Percentiles rank a stretch among this genome's conserved stretches.
phyloP scores from a whole-genome alignment of 1,139 yeast genomes.

The Geotrichum aggregatum region DNA sequence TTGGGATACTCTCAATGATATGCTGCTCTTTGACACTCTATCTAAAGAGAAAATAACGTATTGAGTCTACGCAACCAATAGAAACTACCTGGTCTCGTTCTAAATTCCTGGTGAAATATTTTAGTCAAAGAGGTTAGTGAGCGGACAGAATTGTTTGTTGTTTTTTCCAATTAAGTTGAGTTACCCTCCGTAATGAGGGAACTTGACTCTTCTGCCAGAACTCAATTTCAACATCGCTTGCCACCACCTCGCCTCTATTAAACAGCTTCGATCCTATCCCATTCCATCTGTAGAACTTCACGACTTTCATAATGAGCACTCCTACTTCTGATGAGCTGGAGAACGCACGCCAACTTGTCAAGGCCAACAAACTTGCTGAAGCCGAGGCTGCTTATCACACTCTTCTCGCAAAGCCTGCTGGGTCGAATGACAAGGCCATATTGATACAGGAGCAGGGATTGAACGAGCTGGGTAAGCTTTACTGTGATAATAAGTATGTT shows the following conservation, averaged over 20 bases:
- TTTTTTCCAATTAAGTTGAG: slow-evolving; percentile 1
- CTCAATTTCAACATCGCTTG: no score
- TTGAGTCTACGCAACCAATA: not conserved
- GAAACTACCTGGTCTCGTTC: not conserved
- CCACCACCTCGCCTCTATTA: no score
- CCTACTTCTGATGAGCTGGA: slow-evolving; percentile 33
- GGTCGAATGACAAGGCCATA: slow-evolving; percentile 40
- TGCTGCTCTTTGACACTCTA: not conserved
- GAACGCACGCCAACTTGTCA: slow-evolving; percentile 56
- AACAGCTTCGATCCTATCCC: no score
- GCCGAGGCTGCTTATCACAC: slow-evolving; percentile 58
- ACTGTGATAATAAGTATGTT: slow-evolving; percentile 31
- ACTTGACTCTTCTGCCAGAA: no score
- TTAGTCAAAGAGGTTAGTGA: not conserved
- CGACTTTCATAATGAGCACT: slow-evolving; percentile 20
- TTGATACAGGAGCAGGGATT: slow-evolving; percentile 40
- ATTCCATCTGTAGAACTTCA: not conserved
- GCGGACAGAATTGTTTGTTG: not conserved
- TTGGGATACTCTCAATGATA: not conserved
- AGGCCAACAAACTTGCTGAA: slow-evolving; percentile 45
- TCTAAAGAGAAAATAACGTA: not conserved
- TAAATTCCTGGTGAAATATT: slow-evolving; percentile 1
- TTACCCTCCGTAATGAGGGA: slow-evolving; percentile 15
- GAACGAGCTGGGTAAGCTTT: slow-evolving; percentile 37
- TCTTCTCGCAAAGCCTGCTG: slow-evolving; percentile 40